Evolutionary conservation across 2,329 filamentous ascomycete genomes (phyloP).

Genomic region (Penicillium capsulatum): DNA sequence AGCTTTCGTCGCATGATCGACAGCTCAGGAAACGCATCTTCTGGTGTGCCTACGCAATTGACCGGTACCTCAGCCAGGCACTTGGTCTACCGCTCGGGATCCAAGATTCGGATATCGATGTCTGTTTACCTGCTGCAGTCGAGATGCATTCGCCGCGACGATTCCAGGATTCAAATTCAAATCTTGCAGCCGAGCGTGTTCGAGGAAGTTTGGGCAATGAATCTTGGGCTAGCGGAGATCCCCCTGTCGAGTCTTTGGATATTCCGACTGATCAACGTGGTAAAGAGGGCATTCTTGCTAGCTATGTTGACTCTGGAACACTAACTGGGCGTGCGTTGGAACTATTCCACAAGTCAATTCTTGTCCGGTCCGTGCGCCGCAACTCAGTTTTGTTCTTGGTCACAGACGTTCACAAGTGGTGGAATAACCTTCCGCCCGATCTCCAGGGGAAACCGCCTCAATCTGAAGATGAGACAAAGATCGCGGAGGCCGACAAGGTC

Average conservation of each 20-base stretch:
- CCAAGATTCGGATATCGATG: slow-evolving; percentile 42
- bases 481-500: slow-evolving; percentile 8
- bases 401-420: slow-evolving; percentile 43
- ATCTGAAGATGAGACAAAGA: neutral
- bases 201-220: neutral
- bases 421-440: slow-evolving; percentile 37
- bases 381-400: slow-evolving; percentile 37
- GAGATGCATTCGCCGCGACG: slow-evolving; percentile 35
- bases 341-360: slow-evolving; percentile 42
- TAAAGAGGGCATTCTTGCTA: slow-evolving; percentile 35
- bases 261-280: slow-evolving; percentile 2
- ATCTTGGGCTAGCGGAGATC: no score
- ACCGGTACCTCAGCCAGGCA: slow-evolving; percentile 41
- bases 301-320: slow-evolving; percentile 40
- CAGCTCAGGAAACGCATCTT: slow-evolving; percentile 42
- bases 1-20: slow-evolving; percentile 42
- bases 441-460: slow-evolving; percentile 20
- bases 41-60: slow-evolving; percentile 42
- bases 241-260: no score
- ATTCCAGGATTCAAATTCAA: no score
- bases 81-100: slow-evolving; percentile 40
- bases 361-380: slow-evolving; percentile 38
- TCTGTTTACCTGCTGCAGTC: slow-evolving; percentile 46
- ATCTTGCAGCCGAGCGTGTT: no score
- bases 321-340: slow-evolving; percentile 40